phyloP scores from a whole-genome alignment of 768 basidiomycete genomes.

The Termitomyces sp. region DNA sequence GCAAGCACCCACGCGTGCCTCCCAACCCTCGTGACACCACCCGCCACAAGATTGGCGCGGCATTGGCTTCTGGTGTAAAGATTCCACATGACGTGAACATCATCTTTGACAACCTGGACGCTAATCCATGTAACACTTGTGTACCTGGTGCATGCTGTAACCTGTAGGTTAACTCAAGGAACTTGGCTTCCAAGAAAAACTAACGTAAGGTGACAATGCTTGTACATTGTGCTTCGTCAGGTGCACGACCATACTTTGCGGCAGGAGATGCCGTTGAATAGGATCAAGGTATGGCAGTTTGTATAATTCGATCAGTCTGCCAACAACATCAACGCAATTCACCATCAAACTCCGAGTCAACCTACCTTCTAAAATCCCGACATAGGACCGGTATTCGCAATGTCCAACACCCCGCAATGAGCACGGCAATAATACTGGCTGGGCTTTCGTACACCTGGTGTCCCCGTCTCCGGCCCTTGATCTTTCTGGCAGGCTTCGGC shows the following conservation, averaged over 20 bases:
- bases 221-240: constrained; percentile 65
- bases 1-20: constrained; percentile 61
- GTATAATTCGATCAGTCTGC: constrained; percentile 69
- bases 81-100: constrained; percentile 52
- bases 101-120: constrained; percentile 56
- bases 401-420: constrained; percentile 75
- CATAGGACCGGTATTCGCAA: constrained; percentile 72
- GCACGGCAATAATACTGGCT: constrained; percentile 52
- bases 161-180: not conserved
- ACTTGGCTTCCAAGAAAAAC: constrained; percentile 16
- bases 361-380: constrained; percentile 70
- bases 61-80: constrained; percentile 68
- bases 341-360: constrained; percentile 2
- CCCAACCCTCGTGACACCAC: constrained; percentile 53
- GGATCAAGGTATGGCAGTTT: constrained; percentile 80
- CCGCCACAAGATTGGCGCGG: constrained; percentile 74
- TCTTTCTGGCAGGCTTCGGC: constrained; percentile 7
- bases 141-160: constrained; percentile 61
- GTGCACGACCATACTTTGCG: constrained; percentile 55
- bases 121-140: constrained; percentile 48
- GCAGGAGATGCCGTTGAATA: constrained; percentile 44
- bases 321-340: constrained; percentile 5
- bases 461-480: constrained; percentile 12
- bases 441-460: constrained; percentile 30
- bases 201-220: constrained; percentile 68